Conservation (phyloP, 2,329 filamentous ascomycete genomes). For the Eutypella sp. region DNA sequence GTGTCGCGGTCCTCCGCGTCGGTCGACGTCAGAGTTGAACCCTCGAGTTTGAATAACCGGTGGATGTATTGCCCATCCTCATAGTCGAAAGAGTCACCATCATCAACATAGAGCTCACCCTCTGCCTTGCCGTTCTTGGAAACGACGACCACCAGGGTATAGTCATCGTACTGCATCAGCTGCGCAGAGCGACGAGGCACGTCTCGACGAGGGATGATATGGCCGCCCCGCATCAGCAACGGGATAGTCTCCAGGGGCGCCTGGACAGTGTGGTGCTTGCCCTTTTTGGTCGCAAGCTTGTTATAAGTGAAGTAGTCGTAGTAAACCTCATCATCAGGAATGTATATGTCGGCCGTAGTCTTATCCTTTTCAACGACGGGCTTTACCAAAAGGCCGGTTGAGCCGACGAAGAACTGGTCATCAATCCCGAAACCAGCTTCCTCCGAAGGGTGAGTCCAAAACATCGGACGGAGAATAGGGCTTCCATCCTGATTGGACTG, state of each 20-base stretch:
- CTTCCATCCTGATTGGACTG: constrained; percentile 77
- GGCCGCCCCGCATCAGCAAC: constrained; percentile 85
- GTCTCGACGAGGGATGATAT: constrained; percentile 88
- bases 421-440: constrained; percentile 86
- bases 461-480: constrained; percentile 87
- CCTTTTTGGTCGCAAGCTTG: constrained; percentile 62
- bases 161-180: constrained; percentile 91
- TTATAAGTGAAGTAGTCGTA: constrained; percentile 94
- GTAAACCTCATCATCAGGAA: constrained; percentile 84
- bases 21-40: constrained; percentile 60
- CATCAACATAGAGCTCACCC: constrained; percentile 84
- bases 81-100: constrained; percentile 89
- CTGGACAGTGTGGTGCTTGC: constrained; percentile 62
- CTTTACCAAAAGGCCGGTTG: constrained; percentile 86
- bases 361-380: constrained; percentile 78
- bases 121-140: constrained; percentile 63
- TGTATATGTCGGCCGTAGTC: constrained; percentile 71
- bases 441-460: constrained; percentile 83
- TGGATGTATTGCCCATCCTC: constrained; percentile 83
- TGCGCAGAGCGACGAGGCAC: constrained; percentile 77
- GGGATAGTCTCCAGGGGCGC: constrained; percentile 85
- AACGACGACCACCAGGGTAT: constrained; percentile 79
- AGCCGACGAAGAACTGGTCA: constrained; percentile 87
- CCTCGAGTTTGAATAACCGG: constrained; percentile 66
- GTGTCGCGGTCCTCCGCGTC: constrained; percentile 54